Base-by-base conservation (phyloP, 2,329 filamentous ascomycete species). In the Neonectria faginata region DNA sequence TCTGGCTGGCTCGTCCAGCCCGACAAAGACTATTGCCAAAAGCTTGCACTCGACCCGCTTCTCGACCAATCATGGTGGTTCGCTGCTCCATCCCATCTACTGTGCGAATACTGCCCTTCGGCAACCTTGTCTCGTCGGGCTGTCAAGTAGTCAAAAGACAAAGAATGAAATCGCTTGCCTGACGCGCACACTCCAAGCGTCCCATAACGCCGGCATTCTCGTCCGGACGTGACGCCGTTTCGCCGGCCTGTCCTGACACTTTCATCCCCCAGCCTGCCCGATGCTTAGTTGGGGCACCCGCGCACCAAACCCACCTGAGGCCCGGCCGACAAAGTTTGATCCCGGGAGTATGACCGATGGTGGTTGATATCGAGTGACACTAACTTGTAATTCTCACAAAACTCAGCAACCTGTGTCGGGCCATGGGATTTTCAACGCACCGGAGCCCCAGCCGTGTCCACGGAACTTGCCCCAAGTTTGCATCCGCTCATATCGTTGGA, bases 1-100 rank as follows among this genome's bases (percentile, higher is more conserved):
- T 27, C 45, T n/a, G 45, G 54, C 42, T 25, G 25, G 25, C 57
- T 65, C 20, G 47, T 42, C 63, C 56, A 51, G 60, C 31, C 41
- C 60, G 54, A 57, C 57, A 57, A 72, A 70, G 64, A 69, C 57
- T 68, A 68, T 71, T 69, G 67, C 70, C 60, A 72, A 66, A 68
- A 63, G 54, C 63, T 64, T 67, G 57, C 63, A 60, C 59, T 44
- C 59, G 63, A 56, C 48, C 57, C 41, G 50, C 57, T 59, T 62
- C 29, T 58, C 25, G 20, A 29, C 64, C 67, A 73, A 73, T 69
- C 57, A 47, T 16, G 29, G 42, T 20, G 27, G 60, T 59, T 60
- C 64, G 67, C 62, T 61, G 65, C 53, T 70, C 53, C 29, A 60
- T 56, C 39, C 14, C 36, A 16, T 39, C 36, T 39, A 16, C 36